Evolutionary conservation across 331 rosid species (phyloP).

Genomic region (Rhamnella rubrinervis): DNA sequence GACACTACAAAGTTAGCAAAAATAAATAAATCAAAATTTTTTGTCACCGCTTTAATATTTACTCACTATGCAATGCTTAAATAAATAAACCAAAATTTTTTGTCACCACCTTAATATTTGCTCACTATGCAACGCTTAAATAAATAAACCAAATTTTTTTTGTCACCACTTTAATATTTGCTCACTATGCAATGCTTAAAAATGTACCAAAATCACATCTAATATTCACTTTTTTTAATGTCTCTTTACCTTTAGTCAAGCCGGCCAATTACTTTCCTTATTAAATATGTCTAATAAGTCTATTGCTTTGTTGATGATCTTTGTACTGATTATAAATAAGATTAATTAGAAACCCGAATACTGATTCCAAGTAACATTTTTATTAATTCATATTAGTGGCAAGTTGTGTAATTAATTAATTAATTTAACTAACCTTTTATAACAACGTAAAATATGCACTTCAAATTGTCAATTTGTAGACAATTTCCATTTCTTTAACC

Average conservation of each 20-base stretch:
- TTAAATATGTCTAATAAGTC: neutral
- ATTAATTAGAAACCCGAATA: slow-evolving; percentile 10
- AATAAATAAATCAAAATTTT: neutral
- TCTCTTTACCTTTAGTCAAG: slow-evolving; percentile 34
- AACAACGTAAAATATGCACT: too few relatives aligned
- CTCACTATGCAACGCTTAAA: neutral
- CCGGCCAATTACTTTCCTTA: slow-evolving; percentile 33
- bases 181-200: neutral
- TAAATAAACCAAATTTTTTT: slow-evolving; percentile 24
- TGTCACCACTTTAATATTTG: neutral
- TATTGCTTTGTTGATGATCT: neutral
- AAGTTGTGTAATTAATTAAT: too few relatives aligned
- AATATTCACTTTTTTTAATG: slow-evolving; percentile 35
- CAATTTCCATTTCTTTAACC: too few relatives aligned
- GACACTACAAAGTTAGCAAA: slow-evolving; percentile 41
- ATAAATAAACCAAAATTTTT: slow-evolving; percentile 26
- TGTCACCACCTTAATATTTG: neutral
- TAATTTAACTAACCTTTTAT: too few relatives aligned
- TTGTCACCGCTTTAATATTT: neutral
- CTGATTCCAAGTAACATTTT: too few relatives aligned
- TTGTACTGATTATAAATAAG: neutral
- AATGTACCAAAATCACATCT: slow-evolving; percentile 45
- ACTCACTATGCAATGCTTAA: neutral
- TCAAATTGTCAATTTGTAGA: too few relatives aligned
- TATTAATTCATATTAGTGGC: too few relatives aligned